Evolutionary conservation across 495 filamentous ascomycete species (phyloP).

Genomic region (Trichoderma reesei): DNA sequence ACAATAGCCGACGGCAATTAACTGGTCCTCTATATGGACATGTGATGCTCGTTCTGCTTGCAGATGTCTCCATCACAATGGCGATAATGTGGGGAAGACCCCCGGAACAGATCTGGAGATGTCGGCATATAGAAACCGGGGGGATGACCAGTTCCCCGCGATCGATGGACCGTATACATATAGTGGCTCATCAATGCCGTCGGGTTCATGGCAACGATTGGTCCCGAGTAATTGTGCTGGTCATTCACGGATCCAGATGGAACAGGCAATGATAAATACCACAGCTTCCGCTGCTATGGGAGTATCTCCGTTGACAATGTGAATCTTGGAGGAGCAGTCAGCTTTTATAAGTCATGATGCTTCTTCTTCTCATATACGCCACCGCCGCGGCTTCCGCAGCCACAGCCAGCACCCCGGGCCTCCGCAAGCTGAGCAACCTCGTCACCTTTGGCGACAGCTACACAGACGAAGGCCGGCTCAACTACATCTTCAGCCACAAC

Average conservation of each 20-base stretch:
- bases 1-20: conserved; percentile 1
- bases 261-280: conserved; percentile 5
- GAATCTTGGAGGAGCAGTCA: too few relatives aligned
- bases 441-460: conserved; percentile 65
- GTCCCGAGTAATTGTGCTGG: not conserved
- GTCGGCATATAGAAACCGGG: conserved; percentile 1
- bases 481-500: conserved; percentile 44
- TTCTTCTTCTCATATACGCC: not conserved
- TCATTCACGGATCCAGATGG: too few relatives aligned
- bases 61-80: not conserved
- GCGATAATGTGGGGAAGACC: not conserved
- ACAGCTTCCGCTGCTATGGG: too few relatives aligned
- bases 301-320: too few relatives aligned
- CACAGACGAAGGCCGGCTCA: conserved; percentile 53
- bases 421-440: conserved; percentile 20
- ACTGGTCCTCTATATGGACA: not conserved
- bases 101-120: not conserved
- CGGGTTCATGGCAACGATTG: too few relatives aligned
- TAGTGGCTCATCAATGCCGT: too few relatives aligned
- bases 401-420: not conserved
- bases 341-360: not conserved
- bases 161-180: not conserved
- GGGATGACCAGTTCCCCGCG: not conserved
- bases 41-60: not conserved
- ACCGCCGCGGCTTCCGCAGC: not conserved